Conservation (phyloP, 2,329 filamentous ascomycete species). For the Neofusicoccum ribis region DNA sequence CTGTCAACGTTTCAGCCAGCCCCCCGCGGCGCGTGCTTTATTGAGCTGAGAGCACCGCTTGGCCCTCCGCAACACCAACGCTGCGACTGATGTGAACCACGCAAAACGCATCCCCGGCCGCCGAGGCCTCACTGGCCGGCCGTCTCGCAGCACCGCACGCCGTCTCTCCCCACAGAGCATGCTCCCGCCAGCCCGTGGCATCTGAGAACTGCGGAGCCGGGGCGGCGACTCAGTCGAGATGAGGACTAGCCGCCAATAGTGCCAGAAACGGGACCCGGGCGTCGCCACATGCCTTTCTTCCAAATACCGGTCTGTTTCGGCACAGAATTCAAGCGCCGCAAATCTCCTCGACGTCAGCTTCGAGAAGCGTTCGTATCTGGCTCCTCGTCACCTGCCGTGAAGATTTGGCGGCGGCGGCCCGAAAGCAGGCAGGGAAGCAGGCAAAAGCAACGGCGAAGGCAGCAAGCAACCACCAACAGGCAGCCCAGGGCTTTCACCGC, state of each 20-base stretch:
- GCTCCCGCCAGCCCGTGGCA: background rate
- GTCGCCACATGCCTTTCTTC: background rate
- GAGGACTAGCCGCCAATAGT: background rate
- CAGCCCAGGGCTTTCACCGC: conserved; percentile 7
- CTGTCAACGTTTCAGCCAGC: background rate
- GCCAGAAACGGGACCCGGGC: background rate
- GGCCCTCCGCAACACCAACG: conserved; percentile 7
- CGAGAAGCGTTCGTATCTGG: background rate
- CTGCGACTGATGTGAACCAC: background rate
- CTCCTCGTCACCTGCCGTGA: background rate
- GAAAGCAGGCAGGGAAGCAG: background rate
- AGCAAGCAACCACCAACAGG: background rate
- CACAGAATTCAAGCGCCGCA: background rate
- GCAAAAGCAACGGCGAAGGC: background rate
- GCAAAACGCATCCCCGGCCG: background rate
- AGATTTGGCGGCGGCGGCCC: background rate
- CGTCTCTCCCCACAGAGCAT: background rate
- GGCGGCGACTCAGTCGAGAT: conserved; percentile 2
- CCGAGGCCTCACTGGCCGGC: background rate
- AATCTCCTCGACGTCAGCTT: background rate
- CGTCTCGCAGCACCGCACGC: background rate
- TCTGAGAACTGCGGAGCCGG: background rate
- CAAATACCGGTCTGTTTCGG: background rate
- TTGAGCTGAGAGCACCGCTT: conserved; percentile 12
- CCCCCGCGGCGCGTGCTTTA: conserved; percentile 8